A percentile compares a stretch with the other conserved stretches of the same genome.
Conservation (phyloP, 805 yeast genomes). For the Kodamaea jinghongensis region DNA sequence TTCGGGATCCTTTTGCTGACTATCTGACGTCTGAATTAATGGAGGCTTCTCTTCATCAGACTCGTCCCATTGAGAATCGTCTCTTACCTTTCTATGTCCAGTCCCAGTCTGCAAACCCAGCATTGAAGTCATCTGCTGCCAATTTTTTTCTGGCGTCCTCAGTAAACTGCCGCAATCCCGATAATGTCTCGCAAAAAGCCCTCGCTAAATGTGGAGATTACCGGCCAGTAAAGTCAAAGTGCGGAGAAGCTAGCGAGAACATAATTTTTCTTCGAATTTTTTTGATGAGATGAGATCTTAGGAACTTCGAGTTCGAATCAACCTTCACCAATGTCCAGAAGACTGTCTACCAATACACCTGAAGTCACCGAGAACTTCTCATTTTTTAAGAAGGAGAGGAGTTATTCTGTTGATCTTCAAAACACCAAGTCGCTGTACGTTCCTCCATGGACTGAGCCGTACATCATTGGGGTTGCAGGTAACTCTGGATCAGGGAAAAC, state of each 20-base stretch:
- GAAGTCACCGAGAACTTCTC: not conserved
- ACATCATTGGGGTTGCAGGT: slow-evolving; percentile 49
- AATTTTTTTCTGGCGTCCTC: slow-evolving; percentile 49
- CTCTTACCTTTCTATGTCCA: slow-evolving; percentile 3
- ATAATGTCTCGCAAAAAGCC: no score
- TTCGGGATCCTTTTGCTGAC: no score
- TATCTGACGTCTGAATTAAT: no score
- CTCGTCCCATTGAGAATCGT: slow-evolving; percentile 3
- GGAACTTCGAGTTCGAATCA: no score
- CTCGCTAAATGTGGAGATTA: no score
- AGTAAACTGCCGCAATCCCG: no score
- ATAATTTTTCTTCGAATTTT: no score
- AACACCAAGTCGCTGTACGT: slow-evolving; percentile 20
- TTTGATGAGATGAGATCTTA: no score
- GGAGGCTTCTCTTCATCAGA: slow-evolving; percentile 1
- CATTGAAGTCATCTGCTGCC: slow-evolving; percentile 1
- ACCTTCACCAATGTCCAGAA: not conserved
- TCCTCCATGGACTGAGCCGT: slow-evolving; percentile 45
- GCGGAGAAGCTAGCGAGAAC: slow-evolving; percentile 16
- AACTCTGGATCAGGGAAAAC: slow-evolving; percentile 84
- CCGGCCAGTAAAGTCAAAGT: slow-evolving; percentile 58
- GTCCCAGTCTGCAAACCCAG: slow-evolving; percentile 3
- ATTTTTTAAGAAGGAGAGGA: slow-evolving; percentile 4
- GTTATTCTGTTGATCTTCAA: not conserved
- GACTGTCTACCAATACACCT: not conserved